These are phyloP conservation scores for Lipomyces mesembrius DNA, from an alignment of 805 yeast genomes.

Conservation along the genomic window DNA sequence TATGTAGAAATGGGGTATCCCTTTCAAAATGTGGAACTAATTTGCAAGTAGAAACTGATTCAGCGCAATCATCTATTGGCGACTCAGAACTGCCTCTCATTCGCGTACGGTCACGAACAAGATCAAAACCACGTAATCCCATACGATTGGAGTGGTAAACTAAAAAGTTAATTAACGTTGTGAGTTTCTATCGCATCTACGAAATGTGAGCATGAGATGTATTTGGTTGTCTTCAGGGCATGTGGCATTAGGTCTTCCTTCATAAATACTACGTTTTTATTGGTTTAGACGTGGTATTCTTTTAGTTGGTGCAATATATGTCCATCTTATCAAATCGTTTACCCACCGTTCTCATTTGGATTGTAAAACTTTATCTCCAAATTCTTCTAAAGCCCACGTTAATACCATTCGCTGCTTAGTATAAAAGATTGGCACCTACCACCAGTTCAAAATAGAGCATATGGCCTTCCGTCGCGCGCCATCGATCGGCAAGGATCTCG, in stretches of 20 bases:
- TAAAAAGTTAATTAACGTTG: neutral
- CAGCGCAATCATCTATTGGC: slow-evolving; percentile 23
- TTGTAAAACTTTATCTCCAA: neutral
- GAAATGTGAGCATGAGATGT: neutral
- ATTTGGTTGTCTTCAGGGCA: neutral
- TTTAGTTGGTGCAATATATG: neutral
- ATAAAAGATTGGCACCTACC: neutral
- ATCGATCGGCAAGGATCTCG: slow-evolving; percentile 30
- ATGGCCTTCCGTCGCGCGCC: slow-evolving; percentile 16
- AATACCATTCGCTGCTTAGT: neutral
- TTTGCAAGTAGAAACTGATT: slow-evolving; percentile 11
- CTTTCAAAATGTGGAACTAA: neutral
- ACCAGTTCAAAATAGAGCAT: slow-evolving; percentile 3
- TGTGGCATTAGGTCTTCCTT: neutral
- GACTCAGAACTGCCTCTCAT: slow-evolving; percentile 26
- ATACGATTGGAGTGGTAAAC: slow-evolving; percentile 18
- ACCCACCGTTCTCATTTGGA: neutral
- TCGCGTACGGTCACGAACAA: neutral
- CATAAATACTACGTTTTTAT: neutral
- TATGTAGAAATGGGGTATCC: neutral
- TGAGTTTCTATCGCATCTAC: slow-evolving; percentile 1
- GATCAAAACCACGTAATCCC: slow-evolving; percentile 6
- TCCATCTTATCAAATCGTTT: neutral
- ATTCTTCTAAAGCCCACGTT: neutral
- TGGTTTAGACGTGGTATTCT: neutral